Percentiles rank a stretch among this genome's conserved stretches.
phyloP scores from a whole-genome alignment of 1,284 basidiomycete species.

The Ustilago sp. region DNA sequence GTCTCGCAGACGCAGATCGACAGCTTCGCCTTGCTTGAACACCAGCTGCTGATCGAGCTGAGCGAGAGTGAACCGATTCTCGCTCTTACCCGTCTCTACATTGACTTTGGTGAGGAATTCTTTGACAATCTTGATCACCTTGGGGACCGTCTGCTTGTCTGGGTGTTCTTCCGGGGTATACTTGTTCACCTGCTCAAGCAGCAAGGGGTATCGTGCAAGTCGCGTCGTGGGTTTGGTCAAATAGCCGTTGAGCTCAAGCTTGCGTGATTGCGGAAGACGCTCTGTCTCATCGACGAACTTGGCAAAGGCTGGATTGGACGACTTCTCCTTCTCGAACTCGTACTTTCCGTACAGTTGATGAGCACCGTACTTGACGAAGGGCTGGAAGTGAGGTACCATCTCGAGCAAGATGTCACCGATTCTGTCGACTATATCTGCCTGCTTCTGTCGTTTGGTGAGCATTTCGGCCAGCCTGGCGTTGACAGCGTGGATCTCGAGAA shows the following conservation, averaged over 20 bases:
- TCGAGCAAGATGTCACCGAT: constrained; percentile 94
- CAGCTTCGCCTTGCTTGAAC: constrained; percentile 85
- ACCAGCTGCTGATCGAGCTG: constrained; percentile 89
- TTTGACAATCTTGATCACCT: constrained; percentile 83
- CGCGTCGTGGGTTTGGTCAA: constrained; percentile 96
- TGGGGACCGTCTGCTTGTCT: constrained; percentile 83
- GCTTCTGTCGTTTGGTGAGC: constrained; percentile 94
- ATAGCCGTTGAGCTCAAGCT: constrained; percentile 97
- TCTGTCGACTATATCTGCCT: constrained; percentile 88
- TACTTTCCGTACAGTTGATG: constrained; percentile 99
- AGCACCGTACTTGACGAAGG: constrained; percentile 92
- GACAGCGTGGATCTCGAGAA: constrained; percentile 91
- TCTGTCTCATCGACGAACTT: constrained; percentile 95
- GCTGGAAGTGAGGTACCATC: constrained; percentile 86
- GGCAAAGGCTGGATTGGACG: constrained; percentile 89
- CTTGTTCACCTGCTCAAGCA: constrained; percentile 92
- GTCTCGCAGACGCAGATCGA: constrained; percentile 86
- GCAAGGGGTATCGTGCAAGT: constrained; percentile 91
- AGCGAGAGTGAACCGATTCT: constrained; percentile 91
- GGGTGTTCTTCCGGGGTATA: constrained; percentile 90
- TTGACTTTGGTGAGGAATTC: constrained; percentile 91
- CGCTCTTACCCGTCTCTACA: constrained; percentile 87
- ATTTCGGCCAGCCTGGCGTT: constrained; percentile 89
- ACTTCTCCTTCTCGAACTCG: constrained; percentile 99
- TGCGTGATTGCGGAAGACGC: constrained; percentile 91